Evolutionary conservation across 345 rosid genomes (phyloP).

Genomic region (Cardamine resedifolia): DNA sequence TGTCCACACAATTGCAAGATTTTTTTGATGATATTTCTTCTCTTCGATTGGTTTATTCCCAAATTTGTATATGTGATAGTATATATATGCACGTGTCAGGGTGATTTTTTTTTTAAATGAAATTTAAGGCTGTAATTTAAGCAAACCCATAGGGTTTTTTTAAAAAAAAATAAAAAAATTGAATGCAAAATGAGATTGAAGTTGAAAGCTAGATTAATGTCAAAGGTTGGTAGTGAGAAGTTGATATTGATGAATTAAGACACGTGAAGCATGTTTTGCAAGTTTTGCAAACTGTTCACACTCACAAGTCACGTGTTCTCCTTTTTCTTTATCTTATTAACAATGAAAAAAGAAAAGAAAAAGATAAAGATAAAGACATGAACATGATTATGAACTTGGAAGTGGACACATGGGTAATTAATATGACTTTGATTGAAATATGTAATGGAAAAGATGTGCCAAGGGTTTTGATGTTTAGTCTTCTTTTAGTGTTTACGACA

Average conservation of each 20-base stretch:
- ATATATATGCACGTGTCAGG: background rate
- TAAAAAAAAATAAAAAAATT: background rate
- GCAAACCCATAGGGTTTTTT: background rate
- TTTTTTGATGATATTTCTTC: background rate
- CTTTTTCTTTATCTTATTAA: conserved; percentile 4
- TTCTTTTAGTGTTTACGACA: conserved; percentile 17
- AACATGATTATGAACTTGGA: conserved; percentile 20
- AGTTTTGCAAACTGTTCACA: conserved; percentile 16
- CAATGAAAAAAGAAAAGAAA: background rate
- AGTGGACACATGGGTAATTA: conserved; percentile 14
- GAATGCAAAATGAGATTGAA: background rate
- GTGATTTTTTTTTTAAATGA: background rate
- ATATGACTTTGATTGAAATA: conserved; percentile 27
- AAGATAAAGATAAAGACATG: conserved; percentile 6
- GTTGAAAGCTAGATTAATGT: conserved; percentile 19
- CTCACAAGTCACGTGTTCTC: conserved; percentile 27
- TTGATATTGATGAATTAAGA: conserved; percentile 20
- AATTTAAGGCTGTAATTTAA: background rate
- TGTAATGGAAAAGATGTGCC: conserved; percentile 8
- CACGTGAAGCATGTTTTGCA: conserved; percentile 37
- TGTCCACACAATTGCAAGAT: background rate
- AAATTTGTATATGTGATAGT: background rate
- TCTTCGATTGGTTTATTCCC: background rate
- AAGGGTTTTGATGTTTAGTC: conserved; percentile 17
- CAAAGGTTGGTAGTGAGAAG: conserved; percentile 19